A percentile compares a stretch with the other conserved stretches of the same genome.
Conservation (phyloP, 1,139 yeast species). For the Saccharomyces hybrid region DNA sequence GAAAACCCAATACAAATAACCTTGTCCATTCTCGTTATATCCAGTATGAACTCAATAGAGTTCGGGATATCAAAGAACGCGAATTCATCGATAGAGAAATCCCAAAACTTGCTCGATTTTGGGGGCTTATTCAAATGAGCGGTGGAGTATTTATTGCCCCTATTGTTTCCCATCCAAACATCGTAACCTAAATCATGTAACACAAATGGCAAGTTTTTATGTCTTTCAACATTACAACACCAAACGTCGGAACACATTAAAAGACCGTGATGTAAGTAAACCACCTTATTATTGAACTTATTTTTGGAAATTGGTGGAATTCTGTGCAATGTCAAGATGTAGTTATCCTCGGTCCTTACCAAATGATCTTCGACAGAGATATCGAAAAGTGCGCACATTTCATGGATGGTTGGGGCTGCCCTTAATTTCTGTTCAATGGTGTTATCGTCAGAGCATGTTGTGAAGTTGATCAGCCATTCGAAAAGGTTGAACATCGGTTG, state of each 20-base stretch:
- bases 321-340: conserved; percentile 48
- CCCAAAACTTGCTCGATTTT: conserved; percentile 54
- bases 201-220: conserved; percentile 64
- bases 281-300: conserved; percentile 38
- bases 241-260: conserved; percentile 88
- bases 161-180: conserved; percentile 87
- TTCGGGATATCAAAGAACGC: conserved; percentile 80
- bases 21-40: conserved; percentile 36
- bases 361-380: conserved; percentile 62
- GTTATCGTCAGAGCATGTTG: conserved; percentile 17
- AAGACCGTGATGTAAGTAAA: conserved; percentile 84
- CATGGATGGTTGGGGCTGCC: conserved; percentile 49
- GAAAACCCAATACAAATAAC: conserved; percentile 77
- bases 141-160: conserved; percentile 82
- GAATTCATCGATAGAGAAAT: conserved; percentile 78
- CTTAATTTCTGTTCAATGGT: conserved; percentile 32
- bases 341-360: conserved; percentile 45
- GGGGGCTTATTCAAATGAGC: conserved; percentile 40
- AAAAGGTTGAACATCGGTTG: conserved; percentile 17
- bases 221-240: conserved; percentile 62
- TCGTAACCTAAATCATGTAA: conserved; percentile 78
- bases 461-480: conserved; percentile 20
- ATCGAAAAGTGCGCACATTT: conserved; percentile 56
- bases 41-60: conserved; percentile 55
- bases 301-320: conserved; percentile 37